Base-by-base conservation (phyloP, 2,329 filamentous ascomycete genomes). In the Neoascochyta sp. region DNA sequence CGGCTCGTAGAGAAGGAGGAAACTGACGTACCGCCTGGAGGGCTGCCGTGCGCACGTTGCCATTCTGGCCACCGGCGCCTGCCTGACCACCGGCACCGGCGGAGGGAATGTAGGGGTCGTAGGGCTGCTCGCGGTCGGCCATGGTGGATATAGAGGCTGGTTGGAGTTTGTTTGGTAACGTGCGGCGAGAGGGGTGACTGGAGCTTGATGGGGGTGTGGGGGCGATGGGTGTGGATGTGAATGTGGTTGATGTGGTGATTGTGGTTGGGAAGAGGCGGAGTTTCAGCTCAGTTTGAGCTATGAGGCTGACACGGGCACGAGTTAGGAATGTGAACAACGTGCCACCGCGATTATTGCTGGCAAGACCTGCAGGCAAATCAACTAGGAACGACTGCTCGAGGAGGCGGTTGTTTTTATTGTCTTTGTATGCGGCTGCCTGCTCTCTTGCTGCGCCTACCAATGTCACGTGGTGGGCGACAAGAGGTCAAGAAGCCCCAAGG, bases 51-150 rank as follows among this genome's bases (percentile, higher is more conserved):
- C 79, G 75, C 54, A 77, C 73, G 60, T 81, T 82, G 51, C 74
- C 76, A 50, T 54, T 53, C 47, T 69, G 62, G 41, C 57, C 48
- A 63, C 53, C 53, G 38, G 44, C 54, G 41, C 52, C 75, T 72
- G 62, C 76, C 65, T 54, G 46, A 36, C 36, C 36, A 36, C 48
- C 49, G 45, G 52, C 56, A 65, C 74, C 73, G 66, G 79, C 80
- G 62, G 76, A 78, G 60, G 86, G 86, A 65, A 90, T 89, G 70
- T 92, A 93, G 44, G 86, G 86, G 68, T 93, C 86, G 68, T 93
- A 93, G 50, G 86, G 86, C 53, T 73, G 69, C 57, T 78, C 70
- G 50, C 68, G 68, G 57, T 70, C 71, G 62, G 72, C 70, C 75
- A 78, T 78, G 54, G 54, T 66, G 41, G 43, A 28, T 37, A 35